Conservation (phyloP, 1,139 yeast species). For the Diutina siamensis region DNA sequence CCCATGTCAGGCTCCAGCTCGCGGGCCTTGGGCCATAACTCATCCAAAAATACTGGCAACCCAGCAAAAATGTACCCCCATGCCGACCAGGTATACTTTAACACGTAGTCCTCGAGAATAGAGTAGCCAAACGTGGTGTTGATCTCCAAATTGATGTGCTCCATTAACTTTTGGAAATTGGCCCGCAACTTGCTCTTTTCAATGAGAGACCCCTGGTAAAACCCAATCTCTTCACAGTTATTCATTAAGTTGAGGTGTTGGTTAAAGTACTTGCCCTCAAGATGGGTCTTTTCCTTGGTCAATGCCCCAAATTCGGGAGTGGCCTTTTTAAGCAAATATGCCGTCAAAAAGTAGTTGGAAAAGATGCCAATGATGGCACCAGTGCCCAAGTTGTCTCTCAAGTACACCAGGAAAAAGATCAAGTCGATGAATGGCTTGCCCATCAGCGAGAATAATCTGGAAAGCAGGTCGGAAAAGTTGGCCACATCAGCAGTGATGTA, state of each 20-base stretch:
- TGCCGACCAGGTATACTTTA: conserved; percentile 92
- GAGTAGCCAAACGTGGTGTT: conserved; percentile 47
- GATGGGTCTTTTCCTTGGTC: conserved; percentile 58
- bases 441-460: conserved; percentile 75
- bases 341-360: conserved; percentile 71
- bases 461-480: conserved; percentile 71
- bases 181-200: conserved; percentile 59
- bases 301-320: conserved; percentile 85
- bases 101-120: conserved; percentile 72
- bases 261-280: conserved; percentile 85
- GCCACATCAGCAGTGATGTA: conserved; percentile 80
- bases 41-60: conserved; percentile 58
- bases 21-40: conserved; percentile 17
- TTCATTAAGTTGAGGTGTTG: conserved; percentile 78
- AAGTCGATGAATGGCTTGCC: conserved; percentile 89
- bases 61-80: conserved; percentile 87
- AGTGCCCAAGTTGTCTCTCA: conserved; percentile 77
- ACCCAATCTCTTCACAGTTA: conserved; percentile 89
- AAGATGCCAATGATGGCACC: conserved; percentile 77
- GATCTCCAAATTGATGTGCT: conserved; percentile 37
- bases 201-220: conserved; percentile 80
- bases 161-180: conserved; percentile 44
- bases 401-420: conserved; percentile 75
- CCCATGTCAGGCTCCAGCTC: conserved; percentile 1
- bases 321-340: conserved; percentile 55